Evolutionary conservation across 106 monocot genomes (phyloP).

Genomic region (Allium cepa): DNA sequence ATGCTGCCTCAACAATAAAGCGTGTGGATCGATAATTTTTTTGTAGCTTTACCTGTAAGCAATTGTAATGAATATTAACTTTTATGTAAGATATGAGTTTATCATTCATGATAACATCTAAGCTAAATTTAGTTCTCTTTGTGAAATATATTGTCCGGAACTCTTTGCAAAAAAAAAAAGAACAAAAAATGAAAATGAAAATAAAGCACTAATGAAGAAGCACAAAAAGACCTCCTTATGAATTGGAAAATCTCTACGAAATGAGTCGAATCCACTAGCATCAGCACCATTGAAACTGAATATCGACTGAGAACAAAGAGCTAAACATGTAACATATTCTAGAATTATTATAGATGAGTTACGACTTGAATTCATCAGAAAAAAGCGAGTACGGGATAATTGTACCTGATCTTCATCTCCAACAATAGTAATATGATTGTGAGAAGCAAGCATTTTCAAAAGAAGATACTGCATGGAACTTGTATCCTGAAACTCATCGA

Average conservation of each 20-base stretch:
- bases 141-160: neutral
- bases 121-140: neutral
- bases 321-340: neutral
- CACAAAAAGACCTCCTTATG: constrained; percentile 59
- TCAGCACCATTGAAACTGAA: constrained; percentile 94
- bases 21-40: constrained; percentile 91
- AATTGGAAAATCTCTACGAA: constrained; percentile 75
- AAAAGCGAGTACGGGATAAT: neutral
- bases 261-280: constrained; percentile 76
- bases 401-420: constrained; percentile 95
- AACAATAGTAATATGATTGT: constrained; percentile 66
- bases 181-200: neutral
- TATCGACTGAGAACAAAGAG: constrained; percentile 58
- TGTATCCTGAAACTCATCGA: constrained; percentile 98
- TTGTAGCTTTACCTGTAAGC: constrained; percentile 58
- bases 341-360: constrained; percentile 1
- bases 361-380: neutral
- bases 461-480: constrained; percentile 89
- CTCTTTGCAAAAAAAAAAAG: neutral
- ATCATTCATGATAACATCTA: neutral
- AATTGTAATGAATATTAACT: neutral
- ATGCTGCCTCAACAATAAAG: constrained; percentile 89
- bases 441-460: constrained; percentile 69
- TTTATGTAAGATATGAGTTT: neutral
- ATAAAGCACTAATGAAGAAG: neutral